Conservation (phyloP, 129 eudicot genomes). For the Pseudognaphalium luteoalbum region DNA sequence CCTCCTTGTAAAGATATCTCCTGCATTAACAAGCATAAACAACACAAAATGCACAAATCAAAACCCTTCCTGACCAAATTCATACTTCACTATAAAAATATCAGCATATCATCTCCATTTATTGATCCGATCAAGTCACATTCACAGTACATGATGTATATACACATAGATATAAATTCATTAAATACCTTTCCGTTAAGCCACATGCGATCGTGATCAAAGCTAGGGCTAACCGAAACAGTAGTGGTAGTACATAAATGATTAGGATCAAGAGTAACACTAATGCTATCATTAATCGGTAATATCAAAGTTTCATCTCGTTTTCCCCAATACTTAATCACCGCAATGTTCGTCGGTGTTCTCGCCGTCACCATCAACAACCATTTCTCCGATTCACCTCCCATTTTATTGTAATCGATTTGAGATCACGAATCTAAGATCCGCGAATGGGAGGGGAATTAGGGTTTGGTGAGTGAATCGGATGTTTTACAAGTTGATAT, state of each 20-base stretch:
- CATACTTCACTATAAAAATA: background rate
- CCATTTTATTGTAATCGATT: constrained; percentile 33
- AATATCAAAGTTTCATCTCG: constrained; percentile 88
- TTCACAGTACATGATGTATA: background rate
- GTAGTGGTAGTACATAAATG: constrained; percentile 97
- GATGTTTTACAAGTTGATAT: background rate
- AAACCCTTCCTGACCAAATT: background rate
- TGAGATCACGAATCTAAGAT: constrained; percentile 15
- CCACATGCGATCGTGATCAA: constrained; percentile 93
- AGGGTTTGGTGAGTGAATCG: constrained; percentile 3
- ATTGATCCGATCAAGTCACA: background rate
- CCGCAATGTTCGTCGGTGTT: constrained; percentile 98
- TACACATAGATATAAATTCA: background rate
- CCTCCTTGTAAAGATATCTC: constrained; percentile 93
- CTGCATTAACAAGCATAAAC: constrained; percentile 50
- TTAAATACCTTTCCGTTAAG: constrained; percentile 82
- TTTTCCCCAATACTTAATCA: constrained; percentile 97
- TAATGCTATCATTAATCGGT: constrained; percentile 90
- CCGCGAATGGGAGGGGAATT: constrained; percentile 16
- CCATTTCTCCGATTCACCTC: constrained; percentile 56
- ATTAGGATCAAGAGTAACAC: constrained; percentile 91
- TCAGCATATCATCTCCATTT: background rate
- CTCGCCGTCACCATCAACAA: constrained; percentile 85
- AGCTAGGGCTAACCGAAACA: constrained; percentile 83
- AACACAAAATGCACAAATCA: constrained; percentile 18